phyloP scores from a whole-genome alignment of 2,329 filamentous ascomycete genomes.

The Colletotrichum sidae region DNA sequence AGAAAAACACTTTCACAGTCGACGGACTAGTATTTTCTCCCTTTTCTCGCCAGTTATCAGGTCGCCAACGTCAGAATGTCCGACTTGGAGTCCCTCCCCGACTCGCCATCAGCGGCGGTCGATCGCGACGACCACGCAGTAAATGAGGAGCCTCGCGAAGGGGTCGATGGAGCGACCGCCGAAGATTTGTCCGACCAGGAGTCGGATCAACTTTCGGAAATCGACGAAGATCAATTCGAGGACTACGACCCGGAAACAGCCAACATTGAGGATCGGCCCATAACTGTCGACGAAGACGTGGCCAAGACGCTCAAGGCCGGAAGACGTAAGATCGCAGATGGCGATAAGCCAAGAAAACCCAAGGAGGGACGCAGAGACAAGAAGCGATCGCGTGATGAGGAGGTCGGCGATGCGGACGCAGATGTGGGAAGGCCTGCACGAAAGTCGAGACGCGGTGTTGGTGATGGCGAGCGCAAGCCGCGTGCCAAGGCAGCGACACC shows the following conservation, averaged over 20 bases:
- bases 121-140: constrained; percentile 48
- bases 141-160: constrained; percentile 55
- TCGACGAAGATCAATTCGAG: constrained; percentile 77
- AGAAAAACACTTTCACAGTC: no score
- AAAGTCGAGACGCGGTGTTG: constrained; percentile 59
- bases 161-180: constrained; percentile 51
- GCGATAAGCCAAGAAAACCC: constrained; percentile 76
- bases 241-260: constrained; percentile 75
- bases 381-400: constrained; percentile 66
- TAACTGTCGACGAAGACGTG: constrained; percentile 76
- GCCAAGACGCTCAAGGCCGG: constrained; percentile 72
- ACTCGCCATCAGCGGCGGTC: constrained; percentile 47
- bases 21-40: no score
- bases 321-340: constrained; percentile 74
- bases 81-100: constrained; percentile 57
- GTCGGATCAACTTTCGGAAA: constrained; percentile 72
- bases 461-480: constrained; percentile 60
- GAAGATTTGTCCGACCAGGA: constrained; percentile 64
- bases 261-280: constrained; percentile 71
- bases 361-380: constrained; percentile 79
- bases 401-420: constrained; percentile 56
- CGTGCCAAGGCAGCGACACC: constrained; percentile 57
- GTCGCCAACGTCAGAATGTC: constrained; percentile 51
- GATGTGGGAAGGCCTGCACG: constrained; percentile 56
- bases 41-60: no score